phyloP scores from a whole-genome alignment of 805 yeast genomes.

The Ogataea naganishii region DNA sequence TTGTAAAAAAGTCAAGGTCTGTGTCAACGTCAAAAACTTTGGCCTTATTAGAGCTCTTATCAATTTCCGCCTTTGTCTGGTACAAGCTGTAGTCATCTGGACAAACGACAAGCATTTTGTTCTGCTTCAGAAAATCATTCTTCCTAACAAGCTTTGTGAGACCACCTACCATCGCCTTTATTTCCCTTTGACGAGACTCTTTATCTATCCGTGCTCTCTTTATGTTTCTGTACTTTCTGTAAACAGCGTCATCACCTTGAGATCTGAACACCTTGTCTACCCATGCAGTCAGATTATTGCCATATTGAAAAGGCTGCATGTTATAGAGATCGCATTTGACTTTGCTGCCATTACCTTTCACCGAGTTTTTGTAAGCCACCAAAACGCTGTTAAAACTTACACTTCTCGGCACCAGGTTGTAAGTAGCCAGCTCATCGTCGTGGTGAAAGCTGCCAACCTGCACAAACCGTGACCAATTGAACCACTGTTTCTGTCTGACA shows the following conservation, averaged over 20 bases:
- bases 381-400: constrained; percentile 17
- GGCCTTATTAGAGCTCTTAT: constrained; percentile 6
- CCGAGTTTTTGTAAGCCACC: constrained; percentile 13
- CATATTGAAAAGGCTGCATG: constrained; percentile 18
- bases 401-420: constrained; percentile 12
- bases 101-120: constrained; percentile 15
- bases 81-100: constrained; percentile 18
- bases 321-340: constrained; percentile 14
- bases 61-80: constrained; percentile 5
- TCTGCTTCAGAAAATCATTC: constrained; percentile 1
- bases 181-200: constrained; percentile 12
- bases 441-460: constrained; percentile 17
- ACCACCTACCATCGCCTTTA: constrained; percentile 16
- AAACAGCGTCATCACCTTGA: constrained; percentile 13
- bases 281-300: constrained; percentile 12
- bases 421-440: constrained; percentile 12
- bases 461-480: constrained; percentile 23
- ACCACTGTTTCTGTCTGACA: constrained; percentile 47
- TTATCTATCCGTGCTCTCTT: constrained; percentile 11
- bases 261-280: constrained; percentile 11
- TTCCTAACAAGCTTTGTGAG: constrained; percentile 14
- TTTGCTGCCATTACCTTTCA: constrained; percentile 8
- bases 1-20: constrained; percentile 10
- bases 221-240: constrained; percentile 15
- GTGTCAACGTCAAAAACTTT: constrained; percentile 7